Conservation (phyloP, 805 yeast genomes). For the Cyberlindnera maclurae region DNA sequence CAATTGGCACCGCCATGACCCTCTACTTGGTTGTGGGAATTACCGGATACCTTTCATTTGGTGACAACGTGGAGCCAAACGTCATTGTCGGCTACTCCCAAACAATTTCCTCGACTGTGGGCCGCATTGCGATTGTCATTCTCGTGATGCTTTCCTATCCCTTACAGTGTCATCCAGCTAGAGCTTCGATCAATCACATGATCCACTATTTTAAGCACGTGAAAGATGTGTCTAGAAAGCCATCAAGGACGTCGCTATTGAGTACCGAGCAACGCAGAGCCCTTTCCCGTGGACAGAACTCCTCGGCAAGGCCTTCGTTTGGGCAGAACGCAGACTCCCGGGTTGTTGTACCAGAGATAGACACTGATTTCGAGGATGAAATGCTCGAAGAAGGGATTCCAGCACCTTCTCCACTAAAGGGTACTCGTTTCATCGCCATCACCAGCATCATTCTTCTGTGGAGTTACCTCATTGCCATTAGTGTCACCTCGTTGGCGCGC, state of each 20-base stretch:
- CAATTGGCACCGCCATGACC: slow-evolving; percentile 52
- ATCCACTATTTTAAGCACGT: slow-evolving; percentile 39
- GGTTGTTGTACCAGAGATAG: slow-evolving; percentile 4
- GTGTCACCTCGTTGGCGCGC: slow-evolving; percentile 67
- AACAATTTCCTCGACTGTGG: slow-evolving; percentile 61
- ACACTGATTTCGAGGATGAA: slow-evolving; percentile 22
- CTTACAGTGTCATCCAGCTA: slow-evolving; percentile 83
- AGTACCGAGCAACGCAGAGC: slow-evolving; percentile 6
- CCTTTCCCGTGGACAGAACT: slow-evolving; percentile 3
- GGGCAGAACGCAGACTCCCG: slow-evolving; percentile 3
- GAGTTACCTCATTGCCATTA: slow-evolving; percentile 58
- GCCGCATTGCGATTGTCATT: slow-evolving; percentile 72
- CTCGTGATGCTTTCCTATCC: slow-evolving; percentile 84
- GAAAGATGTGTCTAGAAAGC: slow-evolving; percentile 17
- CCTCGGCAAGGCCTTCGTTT: slow-evolving; percentile 2
- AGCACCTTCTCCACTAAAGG: slow-evolving; percentile 20
- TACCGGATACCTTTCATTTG: slow-evolving; percentile 82
- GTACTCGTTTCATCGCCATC: slow-evolving; percentile 39
- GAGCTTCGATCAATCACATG: slow-evolving; percentile 74
- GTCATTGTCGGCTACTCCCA: slow-evolving; percentile 72
- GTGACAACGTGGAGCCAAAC: slow-evolving; percentile 71
- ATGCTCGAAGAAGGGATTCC: slow-evolving; percentile 25
- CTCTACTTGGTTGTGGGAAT: slow-evolving; percentile 71
- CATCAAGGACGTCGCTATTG: slow-evolving; percentile 14
- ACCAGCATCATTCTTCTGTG: slow-evolving; percentile 44